A percentile compares a stretch with the other conserved stretches of the same genome.
Evolutionary conservation across 2,329 filamentous ascomycete genomes (phyloP).

Genomic region (Hymenoscyphus infarciens): DNA sequence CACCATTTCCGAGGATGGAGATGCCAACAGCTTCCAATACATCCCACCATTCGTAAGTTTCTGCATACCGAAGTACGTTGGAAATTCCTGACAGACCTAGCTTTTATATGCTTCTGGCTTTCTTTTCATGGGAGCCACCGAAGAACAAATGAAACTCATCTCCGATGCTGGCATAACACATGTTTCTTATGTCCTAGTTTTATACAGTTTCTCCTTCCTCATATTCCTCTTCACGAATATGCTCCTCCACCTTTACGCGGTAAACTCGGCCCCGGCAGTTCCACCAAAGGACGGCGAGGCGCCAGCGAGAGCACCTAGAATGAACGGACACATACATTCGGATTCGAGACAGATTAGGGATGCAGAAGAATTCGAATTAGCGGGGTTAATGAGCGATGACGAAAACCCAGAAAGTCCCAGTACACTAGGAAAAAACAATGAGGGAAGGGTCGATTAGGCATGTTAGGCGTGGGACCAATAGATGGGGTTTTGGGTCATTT

Average conservation of each 20-base stretch:
- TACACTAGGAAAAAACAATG: conserved; percentile 46
- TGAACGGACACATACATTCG: conserved; percentile 36
- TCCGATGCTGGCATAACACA: conserved; percentile 73
- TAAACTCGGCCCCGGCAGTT: conserved; percentile 42
- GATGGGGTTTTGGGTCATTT: background rate
- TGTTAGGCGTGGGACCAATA: background rate
- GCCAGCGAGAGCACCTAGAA: conserved; percentile 25
- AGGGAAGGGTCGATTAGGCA: conserved; percentile 26
- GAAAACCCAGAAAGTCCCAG: conserved; percentile 59
- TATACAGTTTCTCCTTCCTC: conserved; percentile 87
- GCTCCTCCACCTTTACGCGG: conserved; percentile 79
- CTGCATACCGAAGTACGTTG: background rate
- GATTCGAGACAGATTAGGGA: conserved; percentile 64
- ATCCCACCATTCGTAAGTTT: conserved; percentile 65
- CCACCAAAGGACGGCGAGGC: conserved; percentile 32
- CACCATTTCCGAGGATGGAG: conserved; percentile 62
- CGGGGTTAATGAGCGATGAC: conserved; percentile 84
- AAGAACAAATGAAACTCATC: conserved; percentile 88
- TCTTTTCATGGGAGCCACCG: conserved; percentile 95
- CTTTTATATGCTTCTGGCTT: conserved; percentile 89
- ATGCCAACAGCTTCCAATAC: conserved; percentile 71
- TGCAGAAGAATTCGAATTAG: conserved; percentile 90
- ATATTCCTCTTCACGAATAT: conserved; percentile 89
- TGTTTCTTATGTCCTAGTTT: conserved; percentile 85
- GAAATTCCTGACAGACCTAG: conserved; percentile 44